Evolutionary conservation across 306 rosid species (phyloP).

Genomic region (Aeschynomene evenia): DNA sequence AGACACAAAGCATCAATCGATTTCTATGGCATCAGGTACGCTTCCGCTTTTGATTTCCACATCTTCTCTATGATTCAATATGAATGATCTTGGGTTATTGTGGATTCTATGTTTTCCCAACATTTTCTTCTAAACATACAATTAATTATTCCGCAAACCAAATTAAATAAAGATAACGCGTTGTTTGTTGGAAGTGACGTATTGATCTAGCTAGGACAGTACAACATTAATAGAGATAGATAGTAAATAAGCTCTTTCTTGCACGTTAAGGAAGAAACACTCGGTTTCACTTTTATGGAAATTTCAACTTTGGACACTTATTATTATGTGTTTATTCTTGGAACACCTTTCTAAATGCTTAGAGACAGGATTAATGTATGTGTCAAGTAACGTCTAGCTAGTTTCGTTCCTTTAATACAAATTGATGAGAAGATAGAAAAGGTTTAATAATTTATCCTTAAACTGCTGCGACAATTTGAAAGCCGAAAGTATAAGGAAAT

Average conservation of each 20-base stretch:
- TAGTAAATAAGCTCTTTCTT: conserved; percentile 22
- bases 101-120: no score
- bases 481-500: conserved; percentile 38
- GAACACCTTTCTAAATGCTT: conserved; percentile 12
- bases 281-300: not conserved
- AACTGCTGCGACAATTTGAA: conserved; percentile 41
- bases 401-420: not conserved
- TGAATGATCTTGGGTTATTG: no score
- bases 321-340: not conserved
- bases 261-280: conserved; percentile 22
- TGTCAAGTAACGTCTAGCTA: conserved; percentile 8
- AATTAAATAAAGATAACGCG: conserved; percentile 20
- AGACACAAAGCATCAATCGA: no score
- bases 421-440: no score
- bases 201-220: no score
- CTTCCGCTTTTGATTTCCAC: no score
- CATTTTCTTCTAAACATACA: no score
- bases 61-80: no score
- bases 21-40: no score
- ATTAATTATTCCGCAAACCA: no score
- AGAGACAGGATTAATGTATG: conserved; percentile 16
- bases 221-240: not conserved
- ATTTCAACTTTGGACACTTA: not conserved
- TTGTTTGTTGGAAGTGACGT: conserved; percentile 28
- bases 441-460: conserved; percentile 29